phyloP scores from a whole-genome alignment of 2,329 filamentous ascomycete genomes.

The Trichocomaceae sp. region DNA sequence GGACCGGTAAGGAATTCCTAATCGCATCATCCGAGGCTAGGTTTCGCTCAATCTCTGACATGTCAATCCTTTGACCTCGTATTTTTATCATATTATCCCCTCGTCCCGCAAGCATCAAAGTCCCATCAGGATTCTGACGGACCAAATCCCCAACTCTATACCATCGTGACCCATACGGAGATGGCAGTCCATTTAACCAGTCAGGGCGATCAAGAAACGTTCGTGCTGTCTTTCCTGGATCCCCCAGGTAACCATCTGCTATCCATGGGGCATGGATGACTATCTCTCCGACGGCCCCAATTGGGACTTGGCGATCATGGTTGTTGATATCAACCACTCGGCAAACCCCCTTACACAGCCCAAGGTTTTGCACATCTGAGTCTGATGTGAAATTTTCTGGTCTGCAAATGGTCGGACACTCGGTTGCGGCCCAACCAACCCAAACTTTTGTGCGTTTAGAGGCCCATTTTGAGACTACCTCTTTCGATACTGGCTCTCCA shows the following conservation, averaged over 20 bases:
- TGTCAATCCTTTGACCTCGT: constrained; percentile 36
- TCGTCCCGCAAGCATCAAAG: constrained; percentile 24
- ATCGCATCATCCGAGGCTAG: not conserved
- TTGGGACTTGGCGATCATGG: constrained; percentile 35
- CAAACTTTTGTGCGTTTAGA: not conserved
- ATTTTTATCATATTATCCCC: constrained; percentile 36
- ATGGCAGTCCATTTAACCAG: constrained; percentile 26
- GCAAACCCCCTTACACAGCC: constrained; percentile 34
- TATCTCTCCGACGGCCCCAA: constrained; percentile 33
- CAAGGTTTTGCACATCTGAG: constrained; percentile 10
- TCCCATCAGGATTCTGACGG: constrained; percentile 31
- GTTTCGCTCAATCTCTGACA: constrained; percentile 36
- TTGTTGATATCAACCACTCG: constrained; percentile 45
- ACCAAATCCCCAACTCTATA: constrained; percentile 32
- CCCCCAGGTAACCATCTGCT: constrained; percentile 42
- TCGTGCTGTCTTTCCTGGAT: constrained; percentile 29
- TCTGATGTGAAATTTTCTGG: not conserved
- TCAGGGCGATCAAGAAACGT: constrained; percentile 32
- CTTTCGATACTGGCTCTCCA: not conserved
- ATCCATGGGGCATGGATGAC: constrained; percentile 38
- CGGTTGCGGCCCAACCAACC: not conserved
- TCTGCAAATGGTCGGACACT: not conserved
- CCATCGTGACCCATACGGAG: constrained; percentile 21
- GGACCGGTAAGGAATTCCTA: not conserved
- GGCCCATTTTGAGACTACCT: not conserved